phyloP scores from a whole-genome alignment of 768 basidiomycete genomes.

The Leccinum pellstonianum region DNA sequence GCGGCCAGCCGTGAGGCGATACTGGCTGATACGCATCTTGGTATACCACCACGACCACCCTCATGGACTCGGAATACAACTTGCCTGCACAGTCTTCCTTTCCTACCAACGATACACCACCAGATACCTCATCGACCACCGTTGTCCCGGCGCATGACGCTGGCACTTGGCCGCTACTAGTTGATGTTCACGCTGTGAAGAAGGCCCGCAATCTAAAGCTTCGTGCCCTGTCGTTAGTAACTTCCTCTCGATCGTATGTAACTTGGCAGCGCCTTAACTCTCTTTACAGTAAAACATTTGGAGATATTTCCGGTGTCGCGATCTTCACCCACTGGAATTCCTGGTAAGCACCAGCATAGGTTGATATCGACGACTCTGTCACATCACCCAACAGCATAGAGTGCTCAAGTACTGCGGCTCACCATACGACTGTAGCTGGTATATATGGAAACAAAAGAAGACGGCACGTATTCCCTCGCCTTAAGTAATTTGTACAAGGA shows the following conservation, averaged over 20 bases:
- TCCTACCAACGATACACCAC: not conserved
- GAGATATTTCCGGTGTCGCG: slow-evolving; percentile 23
- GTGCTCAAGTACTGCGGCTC: slow-evolving; percentile 20
- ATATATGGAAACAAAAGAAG: slow-evolving; percentile 17
- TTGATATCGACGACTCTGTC: not conserved
- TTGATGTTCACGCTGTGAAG: not conserved
- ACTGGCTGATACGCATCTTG: not conserved
- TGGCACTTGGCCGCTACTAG: not conserved
- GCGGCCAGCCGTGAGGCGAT: not conserved
- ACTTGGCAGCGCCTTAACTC: not conserved
- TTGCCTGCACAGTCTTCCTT: not conserved
- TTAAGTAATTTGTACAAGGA: slow-evolving; percentile 25
- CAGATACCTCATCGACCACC: not conserved
- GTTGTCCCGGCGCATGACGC: not conserved
- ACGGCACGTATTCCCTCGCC: slow-evolving; percentile 20
- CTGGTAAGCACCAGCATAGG: slow-evolving; percentile 16
- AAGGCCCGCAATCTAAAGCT: not conserved
- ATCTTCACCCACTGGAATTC: slow-evolving; percentile 21
- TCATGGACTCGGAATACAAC: not conserved
- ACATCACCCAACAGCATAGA: not conserved
- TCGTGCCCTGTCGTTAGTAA: not conserved
- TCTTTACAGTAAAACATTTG: slow-evolving; percentile 21
- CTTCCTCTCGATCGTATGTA: not conserved
- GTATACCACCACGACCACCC: not conserved
- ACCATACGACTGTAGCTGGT: slow-evolving; percentile 13